Evolutionary conservation across 2,329 filamentous ascomycete species (phyloP).

Genomic region (Apiospora pterosperma): DNA sequence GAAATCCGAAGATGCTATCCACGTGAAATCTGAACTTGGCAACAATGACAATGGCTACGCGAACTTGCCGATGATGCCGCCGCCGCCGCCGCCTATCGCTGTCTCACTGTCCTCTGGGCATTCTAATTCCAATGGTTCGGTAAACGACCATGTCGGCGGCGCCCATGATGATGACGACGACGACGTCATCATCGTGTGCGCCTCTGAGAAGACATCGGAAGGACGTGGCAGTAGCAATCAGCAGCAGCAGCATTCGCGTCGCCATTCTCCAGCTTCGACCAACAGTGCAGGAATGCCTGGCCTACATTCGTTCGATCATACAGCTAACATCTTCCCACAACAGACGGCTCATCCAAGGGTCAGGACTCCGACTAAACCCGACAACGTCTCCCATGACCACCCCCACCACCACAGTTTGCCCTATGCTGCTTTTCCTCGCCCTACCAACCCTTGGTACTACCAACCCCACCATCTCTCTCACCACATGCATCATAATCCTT

Average conservation of each 20-base stretch:
- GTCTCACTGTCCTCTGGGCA: background rate
- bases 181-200: conserved; percentile 24
- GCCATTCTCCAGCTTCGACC: conserved; percentile 11
- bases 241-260: conserved; percentile 13
- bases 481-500: background rate
- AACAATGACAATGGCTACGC: conserved; percentile 12
- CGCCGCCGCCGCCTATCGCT: background rate
- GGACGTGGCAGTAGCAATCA: conserved; percentile 11
- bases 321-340: conserved; percentile 24
- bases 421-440: conserved; percentile 10
- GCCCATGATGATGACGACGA: conserved; percentile 23
- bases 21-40: conserved; percentile 25
- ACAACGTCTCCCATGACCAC: conserved; percentile 1
- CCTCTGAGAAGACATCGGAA: conserved; percentile 18
- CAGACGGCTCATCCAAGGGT: conserved; percentile 15
- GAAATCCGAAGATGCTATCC: conserved; percentile 27
- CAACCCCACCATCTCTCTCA: conserved; percentile 13
- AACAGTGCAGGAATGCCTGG: conserved; percentile 5
- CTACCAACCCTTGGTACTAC: background rate
- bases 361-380: conserved; percentile 7
- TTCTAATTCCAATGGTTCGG: background rate
- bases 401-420: conserved; percentile 21
- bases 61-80: background rate
- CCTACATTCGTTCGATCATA: conserved; percentile 21
- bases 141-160: conserved; percentile 1